phyloP scores from a whole-genome alignment of 2,329 filamentous ascomycete genomes.

The Simplicillium sp. region DNA sequence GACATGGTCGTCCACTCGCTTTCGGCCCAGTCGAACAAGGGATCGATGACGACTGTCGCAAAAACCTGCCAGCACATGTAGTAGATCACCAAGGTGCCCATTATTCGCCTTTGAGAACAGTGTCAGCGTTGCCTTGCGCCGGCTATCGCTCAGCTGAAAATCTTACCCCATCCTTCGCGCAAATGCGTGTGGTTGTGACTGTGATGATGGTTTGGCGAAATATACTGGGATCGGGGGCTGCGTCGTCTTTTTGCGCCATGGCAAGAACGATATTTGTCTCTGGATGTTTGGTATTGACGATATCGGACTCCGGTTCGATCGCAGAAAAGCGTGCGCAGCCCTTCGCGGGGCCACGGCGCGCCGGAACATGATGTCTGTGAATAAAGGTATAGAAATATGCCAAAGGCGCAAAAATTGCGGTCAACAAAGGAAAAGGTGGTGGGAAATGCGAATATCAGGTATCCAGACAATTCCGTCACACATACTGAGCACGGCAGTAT shows the following conservation, averaged over 20 bases:
- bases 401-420: not conserved
- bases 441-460: no score
- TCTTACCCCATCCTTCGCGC: slow-evolving; percentile 19
- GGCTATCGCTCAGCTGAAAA: not conserved
- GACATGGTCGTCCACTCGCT: slow-evolving; percentile 30
- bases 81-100: slow-evolving; percentile 21
- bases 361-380: not conserved
- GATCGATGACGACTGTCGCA: slow-evolving; percentile 33
- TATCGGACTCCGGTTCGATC: slow-evolving; percentile 11
- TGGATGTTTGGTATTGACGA: slow-evolving; percentile 9
- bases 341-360: slow-evolving; percentile 8
- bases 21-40: slow-evolving; percentile 31
- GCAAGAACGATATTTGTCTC: slow-evolving; percentile 22
- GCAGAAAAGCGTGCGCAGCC: slow-evolving; percentile 7
- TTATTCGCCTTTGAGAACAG: slow-evolving; percentile 8
- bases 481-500: no score
- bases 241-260: slow-evolving; percentile 17
- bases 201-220: slow-evolving; percentile 14
- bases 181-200: slow-evolving; percentile 9
- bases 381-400: not conserved
- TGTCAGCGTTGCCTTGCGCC: not conserved
- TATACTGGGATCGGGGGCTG: slow-evolving; percentile 19
- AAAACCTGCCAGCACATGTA: slow-evolving; percentile 34
- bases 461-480: no score
- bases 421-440: not conserved